Conservation (phyloP, 176 grass and related monocot species). For the Stipa capillata region DNA sequence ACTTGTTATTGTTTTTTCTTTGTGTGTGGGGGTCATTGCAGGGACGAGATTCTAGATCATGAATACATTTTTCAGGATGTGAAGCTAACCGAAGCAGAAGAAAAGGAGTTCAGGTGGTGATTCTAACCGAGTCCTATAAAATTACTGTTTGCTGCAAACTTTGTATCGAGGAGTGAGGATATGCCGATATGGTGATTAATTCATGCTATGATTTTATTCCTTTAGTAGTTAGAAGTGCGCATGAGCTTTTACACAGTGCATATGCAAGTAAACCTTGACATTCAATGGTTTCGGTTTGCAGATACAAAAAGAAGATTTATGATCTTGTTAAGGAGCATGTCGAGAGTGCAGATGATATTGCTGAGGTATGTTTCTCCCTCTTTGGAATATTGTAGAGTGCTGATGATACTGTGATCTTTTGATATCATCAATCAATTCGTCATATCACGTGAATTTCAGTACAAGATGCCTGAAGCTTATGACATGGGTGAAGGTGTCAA, state of each 20-base stretch:
- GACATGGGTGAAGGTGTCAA: constrained; percentile 77
- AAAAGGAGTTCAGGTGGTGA: constrained; percentile 64
- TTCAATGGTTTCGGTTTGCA: constrained; percentile 24
- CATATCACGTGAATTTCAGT: constrained; percentile 39
- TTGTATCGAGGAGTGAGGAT: background rate
- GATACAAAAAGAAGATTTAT: constrained; percentile 80
- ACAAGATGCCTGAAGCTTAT: constrained; percentile 97
- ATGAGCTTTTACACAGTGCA: background rate
- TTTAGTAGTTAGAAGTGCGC: background rate
- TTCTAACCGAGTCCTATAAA: background rate
- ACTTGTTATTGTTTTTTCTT: constrained; percentile 6
- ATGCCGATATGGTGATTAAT: background rate
- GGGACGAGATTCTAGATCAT: constrained; percentile 88
- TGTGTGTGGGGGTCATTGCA: constrained; percentile 31
- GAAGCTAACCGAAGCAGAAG: constrained; percentile 72
- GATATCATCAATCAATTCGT: background rate
- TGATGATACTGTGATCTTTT: background rate
- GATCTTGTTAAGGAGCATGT: constrained; percentile 66
- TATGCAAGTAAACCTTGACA: constrained; percentile 7
- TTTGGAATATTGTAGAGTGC: background rate
- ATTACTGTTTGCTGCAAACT: constrained; percentile 1
- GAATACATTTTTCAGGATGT: constrained; percentile 84
- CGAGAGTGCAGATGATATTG: constrained; percentile 43
- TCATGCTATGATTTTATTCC: background rate
- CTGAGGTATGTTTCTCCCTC: constrained; percentile 44